These are phyloP conservation scores for Butyriboletus loyo DNA, from an alignment of 768 basidiomycete species.

Conservation along the genomic window DNA sequence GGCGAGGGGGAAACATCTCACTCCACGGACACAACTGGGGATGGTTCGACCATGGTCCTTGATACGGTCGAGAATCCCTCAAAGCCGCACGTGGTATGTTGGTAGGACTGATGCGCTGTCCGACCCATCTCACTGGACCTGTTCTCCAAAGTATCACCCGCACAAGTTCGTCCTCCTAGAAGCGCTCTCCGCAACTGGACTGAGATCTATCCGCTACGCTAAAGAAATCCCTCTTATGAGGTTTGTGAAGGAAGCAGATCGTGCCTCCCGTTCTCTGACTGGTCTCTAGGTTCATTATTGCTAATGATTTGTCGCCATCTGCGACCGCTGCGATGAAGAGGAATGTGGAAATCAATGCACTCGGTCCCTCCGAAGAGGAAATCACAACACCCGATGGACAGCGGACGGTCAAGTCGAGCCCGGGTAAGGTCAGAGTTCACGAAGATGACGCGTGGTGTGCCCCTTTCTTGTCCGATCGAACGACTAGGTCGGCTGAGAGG, in stretches of 20 bases:
- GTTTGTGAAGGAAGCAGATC: slow-evolving; percentile 41
- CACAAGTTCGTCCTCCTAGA: slow-evolving; percentile 81
- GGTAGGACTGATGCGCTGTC: background rate
- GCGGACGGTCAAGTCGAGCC: slow-evolving; percentile 11
- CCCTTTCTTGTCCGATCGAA: background rate
- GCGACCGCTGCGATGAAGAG: slow-evolving; percentile 84
- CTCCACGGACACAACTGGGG: background rate
- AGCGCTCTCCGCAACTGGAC: slow-evolving; percentile 92
- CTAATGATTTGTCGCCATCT: slow-evolving; percentile 85
- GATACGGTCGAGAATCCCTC: slow-evolving; percentile 1
- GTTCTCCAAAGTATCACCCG: slow-evolving; percentile 44
- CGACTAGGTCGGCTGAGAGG: background rate
- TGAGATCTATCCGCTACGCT: slow-evolving; percentile 94
- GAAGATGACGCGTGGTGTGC: slow-evolving; percentile 93
- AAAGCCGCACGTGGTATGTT: slow-evolving; percentile 26
- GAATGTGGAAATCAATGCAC: slow-evolving; percentile 80
- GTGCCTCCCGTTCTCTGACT: slow-evolving; percentile 8
- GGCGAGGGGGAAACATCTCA: background rate
- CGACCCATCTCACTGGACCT: slow-evolving; percentile 1
- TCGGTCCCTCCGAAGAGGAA: slow-evolving; percentile 40
- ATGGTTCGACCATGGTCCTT: background rate
- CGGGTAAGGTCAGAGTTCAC: slow-evolving; percentile 71
- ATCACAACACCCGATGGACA: slow-evolving; percentile 10
- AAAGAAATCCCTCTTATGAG: slow-evolving; percentile 92
- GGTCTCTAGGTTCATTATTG: slow-evolving; percentile 82